These are phyloP conservation scores for Pigoraptor vietnamica DNA, from an alignment of 78 protist species.

Conservation along the genomic window DNA sequence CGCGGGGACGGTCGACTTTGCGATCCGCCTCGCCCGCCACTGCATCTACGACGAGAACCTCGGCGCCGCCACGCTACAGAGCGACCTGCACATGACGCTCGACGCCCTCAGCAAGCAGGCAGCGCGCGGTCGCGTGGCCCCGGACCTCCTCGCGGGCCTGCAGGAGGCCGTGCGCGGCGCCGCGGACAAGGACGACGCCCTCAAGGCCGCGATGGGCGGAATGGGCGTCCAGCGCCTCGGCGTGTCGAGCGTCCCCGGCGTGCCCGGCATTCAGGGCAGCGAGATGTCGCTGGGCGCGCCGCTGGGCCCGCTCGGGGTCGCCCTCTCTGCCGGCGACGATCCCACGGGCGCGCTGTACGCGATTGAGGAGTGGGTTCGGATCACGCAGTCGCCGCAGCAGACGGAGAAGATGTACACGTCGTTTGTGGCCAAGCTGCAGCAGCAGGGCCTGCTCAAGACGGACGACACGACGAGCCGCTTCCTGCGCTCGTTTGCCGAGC, in stretches of 20 bases:
- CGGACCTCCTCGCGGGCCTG: neutral
- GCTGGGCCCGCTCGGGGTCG: neutral
- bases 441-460: slow-evolving; percentile 24
- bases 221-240: neutral
- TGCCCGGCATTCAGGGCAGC: too few species aligned
- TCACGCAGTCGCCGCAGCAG: neutral
- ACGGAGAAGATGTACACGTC: neutral
- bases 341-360: neutral
- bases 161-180: neutral
- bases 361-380: neutral
- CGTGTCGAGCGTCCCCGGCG: neutral
- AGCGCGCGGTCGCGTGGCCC: neutral
- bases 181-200: neutral
- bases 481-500: slow-evolving; percentile 34
- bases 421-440: slow-evolving; percentile 23
- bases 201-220: neutral
- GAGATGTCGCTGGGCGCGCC: neutral
- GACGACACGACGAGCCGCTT: slow-evolving; percentile 32
- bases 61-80: neutral
- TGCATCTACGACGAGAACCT: neutral
- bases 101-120: neutral
- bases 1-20: neutral
- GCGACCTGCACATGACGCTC: neutral
- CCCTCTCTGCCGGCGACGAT: neutral
- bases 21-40: neutral